Conservation (phyloP, 2,329 filamentous ascomycete species). For the Epichloe uncinata region DNA sequence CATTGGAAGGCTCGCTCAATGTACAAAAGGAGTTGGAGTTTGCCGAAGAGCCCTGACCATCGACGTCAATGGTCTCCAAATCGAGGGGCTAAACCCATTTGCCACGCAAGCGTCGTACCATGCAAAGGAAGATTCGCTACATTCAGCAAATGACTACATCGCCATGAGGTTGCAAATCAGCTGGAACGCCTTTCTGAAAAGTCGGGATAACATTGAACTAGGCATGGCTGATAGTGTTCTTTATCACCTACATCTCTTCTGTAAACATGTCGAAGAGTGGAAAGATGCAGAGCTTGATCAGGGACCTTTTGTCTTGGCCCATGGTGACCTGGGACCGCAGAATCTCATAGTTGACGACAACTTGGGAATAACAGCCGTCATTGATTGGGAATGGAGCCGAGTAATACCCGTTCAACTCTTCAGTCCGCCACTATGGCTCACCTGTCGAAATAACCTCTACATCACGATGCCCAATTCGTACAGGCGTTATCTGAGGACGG, state of each 20-base stretch:
- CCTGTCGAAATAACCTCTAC: too few relatives aligned
- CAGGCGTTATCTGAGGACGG: too few relatives aligned
- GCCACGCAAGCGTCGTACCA: slow-evolving; percentile 4
- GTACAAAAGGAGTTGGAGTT: slow-evolving; percentile 1
- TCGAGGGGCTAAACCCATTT: slow-evolving; percentile 6
- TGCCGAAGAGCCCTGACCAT: slow-evolving; percentile 3
- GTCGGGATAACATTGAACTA: background rate
- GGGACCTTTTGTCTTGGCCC: slow-evolving; percentile 8
- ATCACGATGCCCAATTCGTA: too few relatives aligned
- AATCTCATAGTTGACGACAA: slow-evolving; percentile 7
- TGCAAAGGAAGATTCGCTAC: background rate
- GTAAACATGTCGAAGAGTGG: too few relatives aligned
- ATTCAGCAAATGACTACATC: slow-evolving; percentile 5
- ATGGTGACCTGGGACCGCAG: slow-evolving; percentile 6
- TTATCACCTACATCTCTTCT: too few relatives aligned
- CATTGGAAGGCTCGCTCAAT: slow-evolving; percentile 4
- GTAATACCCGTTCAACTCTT: slow-evolving; percentile 9
- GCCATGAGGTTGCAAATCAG: slow-evolving; percentile 6
- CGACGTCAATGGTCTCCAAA: slow-evolving; percentile 6
- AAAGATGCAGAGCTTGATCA: slow-evolving; percentile 1
- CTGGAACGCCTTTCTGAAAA: slow-evolving; percentile 5
- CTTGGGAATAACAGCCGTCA: slow-evolving; percentile 3
- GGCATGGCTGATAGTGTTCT: too few relatives aligned
- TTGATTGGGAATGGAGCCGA: slow-evolving; percentile 11
- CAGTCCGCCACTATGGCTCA: too few relatives aligned